Evolutionary conservation across 805 yeast species (phyloP).

Genomic region (Grigorovia humatica): DNA sequence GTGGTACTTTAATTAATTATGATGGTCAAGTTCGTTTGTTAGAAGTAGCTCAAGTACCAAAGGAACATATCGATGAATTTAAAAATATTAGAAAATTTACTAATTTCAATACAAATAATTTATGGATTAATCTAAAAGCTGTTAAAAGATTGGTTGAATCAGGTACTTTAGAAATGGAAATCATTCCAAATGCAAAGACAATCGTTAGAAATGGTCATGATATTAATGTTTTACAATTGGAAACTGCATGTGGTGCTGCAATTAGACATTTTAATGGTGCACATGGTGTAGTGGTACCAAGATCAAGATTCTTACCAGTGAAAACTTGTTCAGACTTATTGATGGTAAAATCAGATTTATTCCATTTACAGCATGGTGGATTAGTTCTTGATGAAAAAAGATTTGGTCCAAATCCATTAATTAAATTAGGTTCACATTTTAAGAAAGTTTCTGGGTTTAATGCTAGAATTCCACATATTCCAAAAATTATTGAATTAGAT

Average conservation of each 20-base stretch:
- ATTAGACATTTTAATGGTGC: conserved; percentile 91
- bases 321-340: conserved; percentile 93
- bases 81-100: conserved; percentile 96
- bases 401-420: conserved; percentile 85
- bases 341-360: conserved; percentile 90
- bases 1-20: conserved; percentile 95
- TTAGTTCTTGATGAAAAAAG: conserved; percentile 73
- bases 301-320: conserved; percentile 95
- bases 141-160: conserved; percentile 83
- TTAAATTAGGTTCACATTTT: conserved; percentile 93
- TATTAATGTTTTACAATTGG: conserved; percentile 82
- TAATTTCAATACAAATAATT: conserved; percentile 94
- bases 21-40: conserved; percentile 89
- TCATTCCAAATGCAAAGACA: conserved; percentile 88
- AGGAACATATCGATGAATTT: conserved; percentile 96
- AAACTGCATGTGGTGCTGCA: conserved; percentile 99
- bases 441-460: conserved; percentile 91
- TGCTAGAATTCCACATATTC: conserved; percentile 72
- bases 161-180: conserved; percentile 77
- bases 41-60: conserved; percentile 91
- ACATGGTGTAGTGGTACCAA: conserved; percentile 96
- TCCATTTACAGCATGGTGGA: conserved; percentile 84
- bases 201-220: conserved; percentile 69
- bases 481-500: conserved; percentile 90
- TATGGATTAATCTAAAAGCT: conserved; percentile 94